Base-by-base conservation (phyloP, 306 rosid genomes). In the Lathyrus aphaca region DNA sequence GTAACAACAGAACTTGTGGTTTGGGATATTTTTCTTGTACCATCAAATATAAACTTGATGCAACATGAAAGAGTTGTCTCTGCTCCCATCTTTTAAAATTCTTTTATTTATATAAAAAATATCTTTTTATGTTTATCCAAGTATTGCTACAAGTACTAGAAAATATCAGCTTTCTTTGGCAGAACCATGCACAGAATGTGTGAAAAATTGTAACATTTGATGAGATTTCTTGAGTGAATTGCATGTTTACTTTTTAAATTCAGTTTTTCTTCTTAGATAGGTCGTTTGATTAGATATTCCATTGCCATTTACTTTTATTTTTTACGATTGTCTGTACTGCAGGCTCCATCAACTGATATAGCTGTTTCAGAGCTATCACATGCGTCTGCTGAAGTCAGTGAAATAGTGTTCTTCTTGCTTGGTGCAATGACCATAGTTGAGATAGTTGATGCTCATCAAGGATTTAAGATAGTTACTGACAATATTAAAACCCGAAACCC, bases 381-480 rank as follows among this genome's bases (percentile, higher is more conserved):
- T 66, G 94, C 98, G 15, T 90, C 95, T 67, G 92, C 89, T 1
- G 98, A 90, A 94, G 96, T 90, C 74, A 90, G 97, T 80, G 95
- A 88, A 80, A 90, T 94, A 80, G 97, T 94, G 76, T 94, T 90
- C 81, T 94, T 94, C 88, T 68, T 94, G 86, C 89, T 94, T 64
- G 97, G 97, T 58, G 98, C 98, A 59, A 94, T 94, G 98, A 94
- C 97, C 59, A 94, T 94, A 61, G 97, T 94, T 57, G 97, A 94
- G 79, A 85, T 94, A 43, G 69, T 94, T 64, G 97, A 94, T 55
- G 88, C 98, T 67, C 97, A 94, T 88, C 98, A 90, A 81, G 97
- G 98, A 74, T 94, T 94, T 83, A 94, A 94, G 84, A 79, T 94
- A 81, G 96, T 94, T 80, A 87, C 97, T 13, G 97, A 90, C 84